phyloP scores from a whole-genome alignment of 495 filamentous ascomycete species.

The Extremus antarcticus region DNA sequence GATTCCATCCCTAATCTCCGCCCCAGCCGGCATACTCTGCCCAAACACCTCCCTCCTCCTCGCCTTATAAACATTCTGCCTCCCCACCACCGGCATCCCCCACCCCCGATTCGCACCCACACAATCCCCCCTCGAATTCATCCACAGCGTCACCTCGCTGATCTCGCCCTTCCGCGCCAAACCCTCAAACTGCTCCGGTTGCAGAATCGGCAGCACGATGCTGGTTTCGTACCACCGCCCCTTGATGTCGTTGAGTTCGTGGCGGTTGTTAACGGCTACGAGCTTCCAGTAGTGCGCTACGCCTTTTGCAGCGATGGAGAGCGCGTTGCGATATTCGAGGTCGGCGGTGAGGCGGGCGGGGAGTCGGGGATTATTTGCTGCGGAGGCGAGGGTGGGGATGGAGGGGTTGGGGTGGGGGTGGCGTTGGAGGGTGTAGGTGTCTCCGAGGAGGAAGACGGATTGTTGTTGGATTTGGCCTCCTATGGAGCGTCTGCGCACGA shows the following conservation, averaged over 20 bases:
- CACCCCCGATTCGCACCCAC: conserved; percentile 10
- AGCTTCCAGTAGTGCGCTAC: conserved; percentile 38
- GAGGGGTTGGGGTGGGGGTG: conserved; percentile 21
- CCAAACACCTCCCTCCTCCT: conserved; percentile 37
- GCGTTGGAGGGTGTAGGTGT: conserved; percentile 37
- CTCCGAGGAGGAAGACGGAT: conserved; percentile 32
- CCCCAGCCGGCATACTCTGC: conserved; percentile 32
- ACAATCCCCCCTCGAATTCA: conserved; percentile 40
- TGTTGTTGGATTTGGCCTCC: background rate
- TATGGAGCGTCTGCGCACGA: conserved; percentile 25
- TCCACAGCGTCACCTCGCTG: conserved; percentile 36
- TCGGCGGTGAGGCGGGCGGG: conserved; percentile 38
- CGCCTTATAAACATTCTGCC: conserved; percentile 22
- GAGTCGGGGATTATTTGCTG: conserved; percentile 27
- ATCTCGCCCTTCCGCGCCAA: conserved; percentile 32
- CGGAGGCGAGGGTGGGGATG: conserved; percentile 16
- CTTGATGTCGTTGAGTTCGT: conserved; percentile 43
- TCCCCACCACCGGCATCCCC: conserved; percentile 1
- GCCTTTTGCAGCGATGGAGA: conserved; percentile 30
- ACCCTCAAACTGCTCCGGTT: conserved; percentile 30
- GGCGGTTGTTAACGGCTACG: conserved; percentile 22
- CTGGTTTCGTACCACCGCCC: conserved; percentile 54
- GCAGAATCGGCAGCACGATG: conserved; percentile 40
- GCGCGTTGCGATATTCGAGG: conserved; percentile 36
- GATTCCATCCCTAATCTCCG: conserved; percentile 28